Evolutionary conservation across 495 filamentous ascomycete genomes (phyloP), one percentile per base, ranked within the genome.

Genomic region (Neurospora sp.): DNA sequence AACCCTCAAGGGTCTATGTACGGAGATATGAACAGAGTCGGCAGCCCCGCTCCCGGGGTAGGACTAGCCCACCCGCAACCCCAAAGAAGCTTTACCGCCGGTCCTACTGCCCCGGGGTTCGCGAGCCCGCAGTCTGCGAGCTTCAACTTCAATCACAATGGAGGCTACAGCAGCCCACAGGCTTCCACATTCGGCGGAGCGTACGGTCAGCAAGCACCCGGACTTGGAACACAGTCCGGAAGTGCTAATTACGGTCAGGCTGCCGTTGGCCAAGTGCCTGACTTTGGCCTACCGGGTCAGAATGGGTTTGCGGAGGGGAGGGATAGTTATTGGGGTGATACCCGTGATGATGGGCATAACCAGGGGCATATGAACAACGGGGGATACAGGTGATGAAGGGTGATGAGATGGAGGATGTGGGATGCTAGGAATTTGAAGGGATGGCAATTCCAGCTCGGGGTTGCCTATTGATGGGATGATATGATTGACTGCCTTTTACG

Each of bases 31-130:
- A 70, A 71, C 39, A 44, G 79, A 35, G 71, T 73, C 20, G 74
- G 70, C 68, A 81, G 78, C 70, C 77, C 79, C 3, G 74, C 74
- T 7, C 73, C 72, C 6, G 53, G 27, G 3, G 53, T 27, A 3
- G 53, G 53, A 7, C 40, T 80, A 40, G 74, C 71, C 3, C 70
- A 71, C 3, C 78, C 76, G 3, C 79, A 80, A 70, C 80, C 80
- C 4, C 78, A 78, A 59, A 74, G 80, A 61, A 80, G 78, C 68
- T 80, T 75, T 42, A 81, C 76, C 1, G 65, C 74, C 2, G 53
- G 53, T 65, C 53, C 53, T 35, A 65, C 53, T 7, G 27, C 53
- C 12, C 53, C 53, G 0, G 53, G 53, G 2, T 65, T 65, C 3
- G 27, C 53, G 6, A 65, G 53, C 31, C 53, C 53, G 53, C 53